Evolutionary conservation across 495 filamentous ascomycete genomes (phyloP), one percentile per base, ranked within the genome.

Genomic region (Melanomma pulvis-pyrius): DNA sequence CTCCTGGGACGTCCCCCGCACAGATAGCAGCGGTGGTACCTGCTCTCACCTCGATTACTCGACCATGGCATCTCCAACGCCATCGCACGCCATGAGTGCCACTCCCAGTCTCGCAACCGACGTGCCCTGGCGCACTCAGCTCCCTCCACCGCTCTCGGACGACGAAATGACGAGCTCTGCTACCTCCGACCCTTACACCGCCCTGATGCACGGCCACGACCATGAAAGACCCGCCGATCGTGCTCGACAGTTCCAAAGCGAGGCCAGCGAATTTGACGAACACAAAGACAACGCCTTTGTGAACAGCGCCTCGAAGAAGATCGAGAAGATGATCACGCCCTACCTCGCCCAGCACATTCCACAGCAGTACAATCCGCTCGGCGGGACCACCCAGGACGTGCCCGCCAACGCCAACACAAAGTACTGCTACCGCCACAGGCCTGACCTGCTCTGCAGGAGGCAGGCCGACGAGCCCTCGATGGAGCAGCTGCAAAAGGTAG

Each of bases 341-440:
- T 74, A 73, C 59, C 70, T 74, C 47, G 50, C 70, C 36, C 69
- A 67, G 55, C 71, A 74, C 51, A 73, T 74, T 8, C 70, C 73
- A n/a, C 34, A 73, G 29, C 70, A 73, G 56, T 74, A 74, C 63
- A 71, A 70, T 41, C 73, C 71, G 6, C 47, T 72, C 15, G 69
- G 65, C 28, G 63, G 49, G 15, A 48, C 39, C 26, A 17, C 28
- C 13, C 49, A 50, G 5, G 22, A 68, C 44, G 55, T 52, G 3
- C 25, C 61, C 7, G 15, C 53, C 22, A 68, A 59, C 19, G 59
- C 28, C 30, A 97, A 94, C 74, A 94, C 92, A 51, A 92, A 89
- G 75, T 98, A 91, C 79, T 99, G 94, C 77, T 98, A 99, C 76
- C 87, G 94, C 30, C 94, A 99, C 75, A 84, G 90, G 48, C 96